A percentile compares a stretch with the other conserved stretches of the same genome.
These are phyloP conservation scores for Nitzschia sp. DNA, from an alignment of 108 stramenopile genomes.

Conservation along the genomic window DNA sequence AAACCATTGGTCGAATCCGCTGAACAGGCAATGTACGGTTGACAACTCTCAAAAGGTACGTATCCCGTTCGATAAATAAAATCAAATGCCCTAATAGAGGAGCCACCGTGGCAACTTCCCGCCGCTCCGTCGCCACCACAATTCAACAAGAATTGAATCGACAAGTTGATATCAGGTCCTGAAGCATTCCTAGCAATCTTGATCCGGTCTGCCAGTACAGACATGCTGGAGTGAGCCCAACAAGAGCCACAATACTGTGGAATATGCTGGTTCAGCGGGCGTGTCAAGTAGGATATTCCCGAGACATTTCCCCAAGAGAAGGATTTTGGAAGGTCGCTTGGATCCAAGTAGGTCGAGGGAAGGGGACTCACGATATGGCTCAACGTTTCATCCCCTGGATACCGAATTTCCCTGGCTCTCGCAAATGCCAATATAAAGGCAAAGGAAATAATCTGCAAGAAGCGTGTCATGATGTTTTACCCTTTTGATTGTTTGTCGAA, in stretches of 20 bases:
- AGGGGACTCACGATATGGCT: conserved; percentile 26
- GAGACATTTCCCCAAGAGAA: conserved; percentile 86
- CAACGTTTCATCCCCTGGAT: conserved; percentile 15
- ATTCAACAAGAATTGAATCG: conserved; percentile 82
- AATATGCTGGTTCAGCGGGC: conserved; percentile 91
- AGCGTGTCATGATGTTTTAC: neutral
- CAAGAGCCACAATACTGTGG: conserved; percentile 78
- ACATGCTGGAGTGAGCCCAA: conserved; percentile 89
- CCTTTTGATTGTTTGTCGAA: neutral
- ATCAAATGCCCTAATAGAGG: conserved; percentile 68
- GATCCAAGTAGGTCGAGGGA: conserved; percentile 21
- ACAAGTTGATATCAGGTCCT: conserved; percentile 62
- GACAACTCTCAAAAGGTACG: conserved; percentile 82
- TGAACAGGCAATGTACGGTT: conserved; percentile 84
- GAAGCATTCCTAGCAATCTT: conserved; percentile 83
- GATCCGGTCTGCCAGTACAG: conserved; percentile 87
- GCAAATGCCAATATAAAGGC: neutral
- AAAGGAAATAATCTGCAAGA: neutral
- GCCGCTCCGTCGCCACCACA: conserved; percentile 59
- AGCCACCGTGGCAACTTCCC: conserved; percentile 77
- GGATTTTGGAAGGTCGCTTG: conserved; percentile 44
- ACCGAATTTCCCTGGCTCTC: conserved; percentile 18
- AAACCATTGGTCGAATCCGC: conserved; percentile 75
- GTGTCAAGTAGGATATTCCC: conserved; percentile 79
- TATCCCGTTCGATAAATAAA: conserved; percentile 58